Base-by-base conservation (phyloP, 2,329 filamentous ascomycete genomes). In the Fusarium foetens region DNA sequence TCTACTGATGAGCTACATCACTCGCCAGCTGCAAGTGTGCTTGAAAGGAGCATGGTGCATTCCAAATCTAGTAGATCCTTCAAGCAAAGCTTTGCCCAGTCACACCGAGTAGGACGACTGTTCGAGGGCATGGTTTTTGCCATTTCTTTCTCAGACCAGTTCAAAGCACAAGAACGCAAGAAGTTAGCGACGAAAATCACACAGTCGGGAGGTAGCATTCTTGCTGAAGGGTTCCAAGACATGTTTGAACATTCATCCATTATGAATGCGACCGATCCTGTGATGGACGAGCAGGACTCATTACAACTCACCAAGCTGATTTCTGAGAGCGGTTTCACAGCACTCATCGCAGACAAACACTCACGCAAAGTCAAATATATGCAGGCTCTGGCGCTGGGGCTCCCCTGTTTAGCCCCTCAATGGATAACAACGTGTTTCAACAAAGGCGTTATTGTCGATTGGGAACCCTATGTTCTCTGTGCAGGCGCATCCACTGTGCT, bases 281-380 rank as follows among this genome's bases (percentile, higher is more conserved):
- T 63, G 70, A 77, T 61, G 70, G 80, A 80, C 59, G 66, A 80
- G 70, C 60, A 78, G 46, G 78, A 72, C 29, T 70, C 59, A 19
- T 58, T 96, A 23, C 83, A 80, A 2, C 85, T 97, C 1, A 89
- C 84, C 4, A 72, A 84, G 16, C 80, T 84, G 27, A 87, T 88
- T 27, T 77, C 83, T 39, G 82, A 86, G 4, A 84, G 91, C 2
- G 92, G 93, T 1, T 98, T 99, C 78, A 90, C 93, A 0, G 95
- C 94, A 8, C 84, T 98, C 19, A 93, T 99, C 66, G 92, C 95
- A 0, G 94, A 98, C 77, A 89, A 90, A 8, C 93, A 97, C 79
- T 96, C 93, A 11, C 90, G 95, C 51, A 94, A 94, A 70, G 89
- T 91, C 54, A 99, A 98, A 79, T 98, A 96, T 80, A 93, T 98